Evolutionary conservation across 2,329 filamentous ascomycete genomes (phyloP).

Genomic region (Alternaria alternata): DNA sequence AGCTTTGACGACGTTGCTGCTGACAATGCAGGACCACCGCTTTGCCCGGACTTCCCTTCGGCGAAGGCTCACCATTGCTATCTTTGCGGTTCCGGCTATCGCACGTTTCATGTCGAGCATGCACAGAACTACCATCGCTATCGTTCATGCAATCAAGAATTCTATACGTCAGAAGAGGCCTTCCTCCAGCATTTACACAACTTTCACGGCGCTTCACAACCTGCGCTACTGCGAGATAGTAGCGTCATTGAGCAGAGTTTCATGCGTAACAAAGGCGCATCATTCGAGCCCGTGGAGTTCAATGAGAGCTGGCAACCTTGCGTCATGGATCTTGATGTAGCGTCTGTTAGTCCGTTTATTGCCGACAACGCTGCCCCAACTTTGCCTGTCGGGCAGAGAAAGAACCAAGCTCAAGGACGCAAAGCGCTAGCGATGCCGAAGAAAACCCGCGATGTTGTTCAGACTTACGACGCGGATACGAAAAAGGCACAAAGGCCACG

Average conservation of each 20-base stretch:
- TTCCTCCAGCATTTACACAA: conserved; percentile 48
- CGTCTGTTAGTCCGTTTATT: conserved; percentile 39
- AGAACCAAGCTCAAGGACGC: conserved; percentile 11
- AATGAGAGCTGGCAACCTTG: conserved; percentile 45
- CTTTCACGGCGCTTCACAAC: conserved; percentile 42
- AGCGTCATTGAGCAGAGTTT: conserved; percentile 46
- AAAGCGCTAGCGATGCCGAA: conserved; percentile 24
- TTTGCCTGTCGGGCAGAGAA: conserved; percentile 5
- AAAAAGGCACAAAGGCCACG: conserved; percentile 31
- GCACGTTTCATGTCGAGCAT: conserved; percentile 43
- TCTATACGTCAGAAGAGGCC: conserved; percentile 44
- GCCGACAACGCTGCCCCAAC: conserved; percentile 15
- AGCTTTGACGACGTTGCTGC: conserved; percentile 47
- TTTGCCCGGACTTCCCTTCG: conserved; percentile 45
- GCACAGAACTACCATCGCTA: conserved; percentile 46
- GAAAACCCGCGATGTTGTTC: conserved; percentile 21
- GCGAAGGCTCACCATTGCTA: conserved; percentile 48
- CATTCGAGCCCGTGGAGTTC: conserved; percentile 47
- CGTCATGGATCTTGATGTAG: conserved; percentile 32
- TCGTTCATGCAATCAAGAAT: conserved; percentile 44
- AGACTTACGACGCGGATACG: conserved; percentile 3
- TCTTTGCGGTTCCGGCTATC: conserved; percentile 46
- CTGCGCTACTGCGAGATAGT: conserved; percentile 35
- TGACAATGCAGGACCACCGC: conserved; percentile 42
- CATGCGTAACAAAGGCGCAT: conserved; percentile 46